Conservation (phyloP, 352 stramenopile species). For the Globisporangium rhizosaccharum region DNA sequence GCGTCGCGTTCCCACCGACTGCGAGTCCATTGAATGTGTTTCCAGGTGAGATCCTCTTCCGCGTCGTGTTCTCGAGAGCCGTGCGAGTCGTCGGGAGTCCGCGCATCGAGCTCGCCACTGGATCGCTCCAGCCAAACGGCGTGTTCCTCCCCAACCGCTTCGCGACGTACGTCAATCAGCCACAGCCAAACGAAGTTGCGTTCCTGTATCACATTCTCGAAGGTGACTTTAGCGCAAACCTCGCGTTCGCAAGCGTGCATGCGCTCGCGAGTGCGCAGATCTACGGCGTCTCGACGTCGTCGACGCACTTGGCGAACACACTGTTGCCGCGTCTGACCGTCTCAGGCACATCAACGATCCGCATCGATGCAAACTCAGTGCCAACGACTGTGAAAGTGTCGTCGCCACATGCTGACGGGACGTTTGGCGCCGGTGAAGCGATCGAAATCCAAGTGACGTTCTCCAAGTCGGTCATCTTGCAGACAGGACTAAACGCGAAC, state of each 20-base stretch:
- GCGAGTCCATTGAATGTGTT: slow-evolving; percentile 42
- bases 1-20: slow-evolving; percentile 47
- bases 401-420: slow-evolving; percentile 37
- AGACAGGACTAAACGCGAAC: slow-evolving; percentile 59
- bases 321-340: slow-evolving; percentile 33
- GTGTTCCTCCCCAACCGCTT: slow-evolving; percentile 37
- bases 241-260: slow-evolving; percentile 42
- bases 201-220: slow-evolving; percentile 64
- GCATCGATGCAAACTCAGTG: slow-evolving; percentile 48
- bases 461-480: slow-evolving; percentile 51
- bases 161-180: slow-evolving; percentile 40
- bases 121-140: slow-evolving; percentile 41
- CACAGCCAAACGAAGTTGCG: slow-evolving; percentile 33
- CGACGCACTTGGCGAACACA: slow-evolving; percentile 19
- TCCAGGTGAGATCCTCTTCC: slow-evolving; percentile 67
- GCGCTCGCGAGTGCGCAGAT: slow-evolving; percentile 35
- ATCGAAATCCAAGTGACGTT: slow-evolving; percentile 69
- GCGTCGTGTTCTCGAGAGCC: slow-evolving; percentile 50
- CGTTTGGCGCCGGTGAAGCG: slow-evolving; percentile 52
- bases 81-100: slow-evolving; percentile 42
- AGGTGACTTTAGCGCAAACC: slow-evolving; percentile 47
- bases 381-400: slow-evolving; percentile 58
- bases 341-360: slow-evolving; percentile 22
- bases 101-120: slow-evolving; percentile 51
- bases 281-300: slow-evolving; percentile 45